Evolutionary conservation across 306 rosid genomes (phyloP).

Genomic region (Vicia faba): DNA sequence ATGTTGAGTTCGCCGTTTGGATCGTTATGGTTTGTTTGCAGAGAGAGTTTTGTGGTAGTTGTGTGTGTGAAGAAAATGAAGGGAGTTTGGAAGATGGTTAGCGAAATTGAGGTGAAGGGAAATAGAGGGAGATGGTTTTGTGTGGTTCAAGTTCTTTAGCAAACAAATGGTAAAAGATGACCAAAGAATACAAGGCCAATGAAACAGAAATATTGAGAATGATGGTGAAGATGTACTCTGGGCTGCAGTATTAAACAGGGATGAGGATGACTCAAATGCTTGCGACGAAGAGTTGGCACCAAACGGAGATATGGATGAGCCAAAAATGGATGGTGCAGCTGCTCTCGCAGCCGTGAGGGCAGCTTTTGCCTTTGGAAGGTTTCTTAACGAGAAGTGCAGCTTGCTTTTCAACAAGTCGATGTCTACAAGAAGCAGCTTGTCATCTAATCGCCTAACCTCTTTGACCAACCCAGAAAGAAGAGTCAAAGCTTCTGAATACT

Average conservation of each 20-base stretch:
- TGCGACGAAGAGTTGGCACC: conserved; percentile 51
- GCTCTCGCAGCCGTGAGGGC: conserved; percentile 90
- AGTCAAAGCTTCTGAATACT: no score
- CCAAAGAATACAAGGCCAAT: no score
- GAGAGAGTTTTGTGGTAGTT: conserved; percentile 25
- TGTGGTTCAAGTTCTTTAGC: no score
- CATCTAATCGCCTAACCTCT: no score
- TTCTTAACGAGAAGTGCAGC: conserved; percentile 86
- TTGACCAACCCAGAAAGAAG: no score
- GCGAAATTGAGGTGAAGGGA: no score
- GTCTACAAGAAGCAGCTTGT: conserved; percentile 97
- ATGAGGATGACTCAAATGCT: conserved; percentile 43
- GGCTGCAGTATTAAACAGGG: conserved; percentile 54
- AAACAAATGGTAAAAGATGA: no score
- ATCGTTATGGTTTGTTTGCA: conserved; percentile 47
- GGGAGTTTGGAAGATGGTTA: no score
- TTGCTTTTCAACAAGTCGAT: conserved; percentile 91
- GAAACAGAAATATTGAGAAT: no score
- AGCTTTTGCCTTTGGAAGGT: conserved; percentile 97
- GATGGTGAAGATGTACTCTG: conserved; percentile 55
- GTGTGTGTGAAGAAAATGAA: no score
- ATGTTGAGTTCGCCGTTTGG: conserved; percentile 10
- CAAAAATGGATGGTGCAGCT: conserved; percentile 50
- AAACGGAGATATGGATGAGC: conserved; percentile 58
- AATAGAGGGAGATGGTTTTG: no score